Evolutionary conservation across 106 monocot species (phyloP), one percentile per base, ranked within the genome.

Genomic region (Hemerocallis citrina): DNA sequence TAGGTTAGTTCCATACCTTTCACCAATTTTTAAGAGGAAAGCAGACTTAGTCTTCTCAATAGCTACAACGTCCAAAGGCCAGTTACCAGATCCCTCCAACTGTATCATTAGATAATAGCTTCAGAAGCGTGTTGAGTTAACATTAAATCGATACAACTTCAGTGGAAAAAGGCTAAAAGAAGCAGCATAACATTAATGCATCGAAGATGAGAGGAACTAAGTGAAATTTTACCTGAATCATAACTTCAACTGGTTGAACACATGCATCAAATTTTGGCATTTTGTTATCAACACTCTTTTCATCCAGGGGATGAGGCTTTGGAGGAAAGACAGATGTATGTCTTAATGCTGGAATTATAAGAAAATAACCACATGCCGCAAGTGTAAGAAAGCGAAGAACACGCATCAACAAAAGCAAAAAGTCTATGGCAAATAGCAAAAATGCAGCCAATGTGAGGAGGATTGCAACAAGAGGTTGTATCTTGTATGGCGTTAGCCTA

Each of bases 51-150:
- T 98, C 72, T 85, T 98, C 92, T 92, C 91, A 50, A 92, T 78
- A 22, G 88, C 82, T 59, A 66, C 52, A 49, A 57, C 47, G 59
- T 92, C 98, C 84, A 85, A 58, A 5, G 92, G 98, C 98, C 98
- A 98, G 28, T 75, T 85, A 7, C 87, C 87, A 22, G 98, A 98
- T 59, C 98, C 90, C 60, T 92, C 98, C 58, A 98, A 77, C 98
- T 98, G 61, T 17, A 65, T 61, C 32, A 52, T 43, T 7, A 52
- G 1, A 46, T 6, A 64, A 63, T 4, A 68, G 11, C 34, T 39
- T 74, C 30, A 74, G 35, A 13, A 62, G 45, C 29, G n/a, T 60
- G 38, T 34, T 16, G 6, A 22, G 17, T 19, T n/a, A 57, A 1
- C 19, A 59, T 7, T 13, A 61, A 70, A 32, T 46, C 14, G 27